Percentiles rank a stretch among this genome's conserved stretches.
These are phyloP conservation scores for Chimonanthus praecox DNA, from an alignment of 164 flowering plant species.

Conservation along the genomic window DNA sequence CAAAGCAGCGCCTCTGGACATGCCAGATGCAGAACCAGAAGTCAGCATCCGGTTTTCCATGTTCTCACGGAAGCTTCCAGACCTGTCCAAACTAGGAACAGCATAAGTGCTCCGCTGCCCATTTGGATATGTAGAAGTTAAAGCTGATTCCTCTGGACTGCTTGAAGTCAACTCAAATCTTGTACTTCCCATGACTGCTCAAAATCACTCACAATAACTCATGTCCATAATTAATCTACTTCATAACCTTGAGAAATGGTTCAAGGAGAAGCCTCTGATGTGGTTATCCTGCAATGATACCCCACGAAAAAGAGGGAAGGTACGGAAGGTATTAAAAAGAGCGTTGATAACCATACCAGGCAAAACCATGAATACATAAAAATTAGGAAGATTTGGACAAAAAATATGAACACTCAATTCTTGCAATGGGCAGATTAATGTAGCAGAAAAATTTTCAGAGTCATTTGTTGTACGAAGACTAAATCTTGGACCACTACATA, in stretches of 20 bases:
- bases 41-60: constrained; percentile 38
- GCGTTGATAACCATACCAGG: too few relatives aligned
- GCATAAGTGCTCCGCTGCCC: constrained; percentile 51
- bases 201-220: constrained; percentile 15
- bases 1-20: constrained; percentile 4
- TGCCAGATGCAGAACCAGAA: constrained; percentile 26
- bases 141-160: constrained; percentile 52
- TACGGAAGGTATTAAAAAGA: too few relatives aligned
- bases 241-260: constrained; percentile 1
- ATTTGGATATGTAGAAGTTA: constrained; percentile 48
- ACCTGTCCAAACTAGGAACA: constrained; percentile 55
- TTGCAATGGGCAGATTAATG: too few relatives aligned
- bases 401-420: too few relatives aligned
- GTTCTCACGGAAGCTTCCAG: constrained; percentile 73
- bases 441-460: too few relatives aligned
- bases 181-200: constrained; percentile 57
- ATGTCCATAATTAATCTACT: constrained; percentile 7
- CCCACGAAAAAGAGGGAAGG: too few relatives aligned
- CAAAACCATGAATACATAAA: too few relatives aligned
- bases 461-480: too few relatives aligned
- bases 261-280: not conserved
- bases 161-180: constrained; percentile 56
- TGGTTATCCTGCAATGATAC: not conserved
- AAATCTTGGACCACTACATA: too few relatives aligned
- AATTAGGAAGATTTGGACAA: too few relatives aligned